phyloP scores from a whole-genome alignment of 169 alveolate genomes.

The Plasmodium chabaudi region DNA sequence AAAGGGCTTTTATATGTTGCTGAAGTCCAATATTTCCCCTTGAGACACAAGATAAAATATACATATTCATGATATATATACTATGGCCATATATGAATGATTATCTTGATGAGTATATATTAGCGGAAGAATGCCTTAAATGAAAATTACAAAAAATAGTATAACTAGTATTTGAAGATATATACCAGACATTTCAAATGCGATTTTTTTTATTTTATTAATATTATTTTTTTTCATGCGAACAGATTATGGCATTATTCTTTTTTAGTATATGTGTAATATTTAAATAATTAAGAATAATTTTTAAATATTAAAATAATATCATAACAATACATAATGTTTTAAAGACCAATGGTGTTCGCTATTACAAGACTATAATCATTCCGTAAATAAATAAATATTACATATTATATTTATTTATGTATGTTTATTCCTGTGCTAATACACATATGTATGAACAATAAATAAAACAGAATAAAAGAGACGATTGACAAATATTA shows the following conservation, averaged over 20 bases:
- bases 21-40: too few relatives aligned
- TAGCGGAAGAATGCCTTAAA: too few relatives aligned
- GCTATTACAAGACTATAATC: background rate
- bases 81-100: too few relatives aligned
- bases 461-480: conserved; percentile 6
- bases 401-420: conserved; percentile 1
- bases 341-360: conserved; percentile 12
- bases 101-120: too few relatives aligned
- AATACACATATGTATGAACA: conserved; percentile 1
- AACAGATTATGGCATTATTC: background rate
- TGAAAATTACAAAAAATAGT: too few relatives aligned
- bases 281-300: background rate
- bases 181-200: too few relatives aligned
- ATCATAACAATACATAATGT: conserved; percentile 12
- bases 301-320: background rate
- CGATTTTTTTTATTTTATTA: background rate
- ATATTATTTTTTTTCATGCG: background rate
- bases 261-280: background rate
- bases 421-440: conserved; percentile 2
- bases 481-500: background rate
- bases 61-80: too few relatives aligned
- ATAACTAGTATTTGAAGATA: too few relatives aligned
- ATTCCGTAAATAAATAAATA: conserved; percentile 6
- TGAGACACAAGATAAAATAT: too few relatives aligned
- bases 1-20: too few relatives aligned